These are phyloP conservation scores for Fusarium siculi DNA, from an alignment of 2,329 filamentous ascomycete genomes.

Conservation along the genomic window DNA sequence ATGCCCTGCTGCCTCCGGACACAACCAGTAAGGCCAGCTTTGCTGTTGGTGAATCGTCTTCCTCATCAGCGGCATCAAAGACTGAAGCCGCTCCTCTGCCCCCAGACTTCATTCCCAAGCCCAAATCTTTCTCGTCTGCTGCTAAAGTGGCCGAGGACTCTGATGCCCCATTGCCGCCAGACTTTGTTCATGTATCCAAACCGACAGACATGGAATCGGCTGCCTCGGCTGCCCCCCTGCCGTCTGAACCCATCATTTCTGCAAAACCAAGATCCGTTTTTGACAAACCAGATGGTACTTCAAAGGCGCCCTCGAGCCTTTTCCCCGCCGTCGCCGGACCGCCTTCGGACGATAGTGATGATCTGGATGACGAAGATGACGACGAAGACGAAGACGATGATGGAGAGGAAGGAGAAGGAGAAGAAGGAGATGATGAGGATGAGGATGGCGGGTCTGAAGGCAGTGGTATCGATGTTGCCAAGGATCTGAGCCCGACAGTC, in stretches of 20 bases:
- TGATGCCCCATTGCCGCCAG: constrained; percentile 48
- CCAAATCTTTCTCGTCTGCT: constrained; percentile 29
- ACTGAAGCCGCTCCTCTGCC: constrained; percentile 55
- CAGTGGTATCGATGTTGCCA: constrained; percentile 72
- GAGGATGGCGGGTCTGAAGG: constrained; percentile 64
- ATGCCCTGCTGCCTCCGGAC: constrained; percentile 64
- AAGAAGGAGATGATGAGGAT: constrained; percentile 61
- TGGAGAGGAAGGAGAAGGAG: constrained; percentile 57
- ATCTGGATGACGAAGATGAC: constrained; percentile 46
- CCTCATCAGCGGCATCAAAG: constrained; percentile 59
- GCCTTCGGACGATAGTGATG: constrained; percentile 55
- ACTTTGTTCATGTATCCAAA: constrained; percentile 43
- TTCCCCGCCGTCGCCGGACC: constrained; percentile 52
- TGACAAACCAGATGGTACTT: constrained; percentile 50
- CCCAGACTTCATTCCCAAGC: constrained; percentile 50
- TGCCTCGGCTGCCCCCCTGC: constrained; percentile 22
- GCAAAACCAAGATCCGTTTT: constrained; percentile 27
- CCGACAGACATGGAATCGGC: constrained; percentile 18
- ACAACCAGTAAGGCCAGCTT: constrained; percentile 64
- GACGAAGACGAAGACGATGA: constrained; percentile 57
- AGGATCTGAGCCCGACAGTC: constrained; percentile 67
- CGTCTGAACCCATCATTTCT: constrained; percentile 25
- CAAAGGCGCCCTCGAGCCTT: constrained; percentile 44
- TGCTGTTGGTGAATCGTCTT: constrained; percentile 61
- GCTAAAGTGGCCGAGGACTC: constrained; percentile 18